Evolutionary conservation across 371 early-diverging fungal genomes (phyloP).

Genomic region (Mucor lusitanicus): DNA sequence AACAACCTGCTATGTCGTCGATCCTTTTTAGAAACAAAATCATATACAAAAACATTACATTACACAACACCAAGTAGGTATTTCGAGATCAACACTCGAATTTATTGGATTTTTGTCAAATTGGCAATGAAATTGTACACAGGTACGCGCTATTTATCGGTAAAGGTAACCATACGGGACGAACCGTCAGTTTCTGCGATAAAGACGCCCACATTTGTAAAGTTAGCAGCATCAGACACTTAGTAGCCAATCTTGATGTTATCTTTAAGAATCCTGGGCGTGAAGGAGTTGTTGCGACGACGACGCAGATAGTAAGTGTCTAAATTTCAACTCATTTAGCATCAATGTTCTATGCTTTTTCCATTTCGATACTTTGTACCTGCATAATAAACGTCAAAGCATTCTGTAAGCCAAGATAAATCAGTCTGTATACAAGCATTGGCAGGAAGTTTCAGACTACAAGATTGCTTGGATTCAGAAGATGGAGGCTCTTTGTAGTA

Average conservation of each 20-base stretch:
- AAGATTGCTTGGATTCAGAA: neutral
- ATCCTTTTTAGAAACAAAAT: no score
- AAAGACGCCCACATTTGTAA: neutral
- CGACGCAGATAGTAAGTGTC: neutral
- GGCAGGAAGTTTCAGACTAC: neutral
- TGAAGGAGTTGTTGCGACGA: neutral
- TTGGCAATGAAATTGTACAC: neutral
- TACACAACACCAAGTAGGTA: no score
- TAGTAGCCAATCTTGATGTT: neutral
- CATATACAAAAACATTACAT: no score
- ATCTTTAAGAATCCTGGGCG: neutral
- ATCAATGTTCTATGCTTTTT: neutral
- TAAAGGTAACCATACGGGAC: neutral
- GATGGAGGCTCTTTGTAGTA: neutral
- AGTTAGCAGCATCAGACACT: no score
- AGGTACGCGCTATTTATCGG: neutral
- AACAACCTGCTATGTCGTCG: no score
- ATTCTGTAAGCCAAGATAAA: neutral
- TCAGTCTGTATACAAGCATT: neutral
- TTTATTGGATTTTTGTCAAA: neutral
- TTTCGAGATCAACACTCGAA: neutral
- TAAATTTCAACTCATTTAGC: neutral
- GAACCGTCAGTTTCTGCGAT: neutral
- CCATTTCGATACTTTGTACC: neutral
- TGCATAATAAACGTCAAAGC: neutral